Conservation (phyloP, 2,329 filamentous ascomycete genomes). For the Thelonectria olida region DNA sequence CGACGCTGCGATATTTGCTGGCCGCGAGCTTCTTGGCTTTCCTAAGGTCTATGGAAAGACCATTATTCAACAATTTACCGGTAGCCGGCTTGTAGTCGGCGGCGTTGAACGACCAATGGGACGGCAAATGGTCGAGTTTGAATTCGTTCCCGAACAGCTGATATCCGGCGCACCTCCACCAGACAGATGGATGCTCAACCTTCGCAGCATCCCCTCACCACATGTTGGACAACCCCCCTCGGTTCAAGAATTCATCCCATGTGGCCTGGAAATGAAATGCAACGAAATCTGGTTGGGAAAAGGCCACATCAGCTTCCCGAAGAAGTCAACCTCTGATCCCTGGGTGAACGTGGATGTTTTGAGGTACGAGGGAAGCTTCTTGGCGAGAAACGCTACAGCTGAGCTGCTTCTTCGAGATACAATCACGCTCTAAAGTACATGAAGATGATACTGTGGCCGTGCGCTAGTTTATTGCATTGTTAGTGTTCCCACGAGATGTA, state of each 20-base stretch:
- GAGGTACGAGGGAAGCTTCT: constrained; percentile 19
- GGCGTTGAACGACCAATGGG: constrained; percentile 13
- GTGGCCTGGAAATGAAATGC: neutral
- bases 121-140: constrained; percentile 15
- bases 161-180: constrained; percentile 3
- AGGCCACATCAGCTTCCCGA: constrained; percentile 12
- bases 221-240: constrained; percentile 1
- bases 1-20: constrained; percentile 20
- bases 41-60: constrained; percentile 21
- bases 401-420: constrained; percentile 12
- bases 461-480: too few relatives aligned
- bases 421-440: constrained; percentile 2
- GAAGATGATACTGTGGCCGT: too few relatives aligned
- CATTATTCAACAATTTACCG: constrained; percentile 10
- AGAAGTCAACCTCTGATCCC: constrained; percentile 11
- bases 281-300: constrained; percentile 5
- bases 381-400: constrained; percentile 16
- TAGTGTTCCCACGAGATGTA: too few relatives aligned
- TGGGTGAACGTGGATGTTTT: constrained; percentile 20
- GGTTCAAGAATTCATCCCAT: constrained; percentile 10
- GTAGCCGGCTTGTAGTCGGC: constrained; percentile 7
- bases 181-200: constrained; percentile 18
- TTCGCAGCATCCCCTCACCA: constrained; percentile 17
- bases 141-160: constrained; percentile 18
- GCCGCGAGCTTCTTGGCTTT: constrained; percentile 16